Evolutionary conservation across 805 yeast species (phyloP), one percentile per base, ranked within the genome.

Genomic region (Candida germanica): DNA sequence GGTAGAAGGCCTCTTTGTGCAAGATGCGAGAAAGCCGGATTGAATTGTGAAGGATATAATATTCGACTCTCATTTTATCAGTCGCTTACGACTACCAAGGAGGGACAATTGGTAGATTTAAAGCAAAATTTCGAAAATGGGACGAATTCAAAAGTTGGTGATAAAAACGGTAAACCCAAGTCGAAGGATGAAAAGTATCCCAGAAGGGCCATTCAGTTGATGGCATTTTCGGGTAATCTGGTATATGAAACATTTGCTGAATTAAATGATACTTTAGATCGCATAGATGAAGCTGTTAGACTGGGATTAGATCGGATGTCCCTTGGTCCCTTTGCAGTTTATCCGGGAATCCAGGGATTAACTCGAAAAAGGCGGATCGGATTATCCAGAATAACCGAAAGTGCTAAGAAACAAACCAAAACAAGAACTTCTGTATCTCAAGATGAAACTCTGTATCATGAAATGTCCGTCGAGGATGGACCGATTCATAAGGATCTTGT

Each of bases 41-140:
- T 67, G 4, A 53, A 54, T 7, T 77, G 82, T 56, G 61, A 56
- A 12, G 80, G 81, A 0, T 77, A 75, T 48, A 70, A 56, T 25
- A 64, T 76, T 37, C 66, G 64, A 25, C 54, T 77, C 20, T 68
- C 71, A 12, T 76, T 77, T 67, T 59, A 69, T 18, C 66, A 61
- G 21, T 66, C 69, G 11, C 45, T 65, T 33, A 59, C 69, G 0
- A 48, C 71, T 10, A 2, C 37, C 31, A 40, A 33, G n/a, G 19
- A 39, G 30, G 28, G 50, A 39, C 39, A 44, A 33, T 15, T 42
- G 42, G 22, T 40, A 49, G 39, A 47, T 52, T n/a, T 48, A 39
- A 44, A 13, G 23, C n/a, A n/a, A n/a, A n/a, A n/a, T n/a, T n/a
- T n/a, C n/a, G n/a, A n/a, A n/a, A 39, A n/a, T 44, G 39, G 10